Base-by-base conservation (phyloP, 2,329 filamentous ascomycete species). In the Akanthomyces uredinophilus region DNA sequence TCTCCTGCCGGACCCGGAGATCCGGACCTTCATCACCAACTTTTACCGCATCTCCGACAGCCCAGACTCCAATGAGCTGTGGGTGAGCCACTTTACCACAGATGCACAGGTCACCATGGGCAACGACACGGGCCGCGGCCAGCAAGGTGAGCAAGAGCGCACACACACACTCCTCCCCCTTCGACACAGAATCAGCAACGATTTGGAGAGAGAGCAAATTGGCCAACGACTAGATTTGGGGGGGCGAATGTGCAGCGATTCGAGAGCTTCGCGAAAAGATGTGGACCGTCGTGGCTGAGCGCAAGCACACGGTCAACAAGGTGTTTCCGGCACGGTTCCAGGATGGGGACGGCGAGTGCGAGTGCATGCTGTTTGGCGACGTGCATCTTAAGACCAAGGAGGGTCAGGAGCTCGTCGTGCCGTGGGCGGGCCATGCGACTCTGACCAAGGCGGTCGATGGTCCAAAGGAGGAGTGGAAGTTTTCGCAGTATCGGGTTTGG, bases 1-100 rank as follows among this genome's bases (percentile, higher is more conserved):
- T 24, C 65, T 65, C 18, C 69, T 72, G 50, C 68, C 70, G 3
- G 73, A 75, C 22, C 67, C 69, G 32, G 69, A 69, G 62, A 68
- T 75, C 49, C 71, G 69, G 50, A 68, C 68, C 32, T 81, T 81
- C 55, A 73, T 81, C 63, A 72, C 73, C 61, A 69, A 70, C 37
- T 82, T 82, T 67, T 82, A 78, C 68, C 71, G 68, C 4, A 66
- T 72, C 14, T 81, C 79, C 27, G 80, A 82, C 65, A 74, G 73
- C 27, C 67, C 69, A 4, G 72, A 72, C n/a, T 68, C 69, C 64
- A 75, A 79, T 53, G 74, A 78, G 61, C 71, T 75, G 47, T 82
- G 80, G 80, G 68, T 78, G 18, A 68, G 69, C 37, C 75, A 69
- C 44, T 82, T 81, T 66, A 68, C 68, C 2, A 66, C 76, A 4